Conservation (phyloP, 163 green algal genomes). For the Prototheca wickerhamii region DNA sequence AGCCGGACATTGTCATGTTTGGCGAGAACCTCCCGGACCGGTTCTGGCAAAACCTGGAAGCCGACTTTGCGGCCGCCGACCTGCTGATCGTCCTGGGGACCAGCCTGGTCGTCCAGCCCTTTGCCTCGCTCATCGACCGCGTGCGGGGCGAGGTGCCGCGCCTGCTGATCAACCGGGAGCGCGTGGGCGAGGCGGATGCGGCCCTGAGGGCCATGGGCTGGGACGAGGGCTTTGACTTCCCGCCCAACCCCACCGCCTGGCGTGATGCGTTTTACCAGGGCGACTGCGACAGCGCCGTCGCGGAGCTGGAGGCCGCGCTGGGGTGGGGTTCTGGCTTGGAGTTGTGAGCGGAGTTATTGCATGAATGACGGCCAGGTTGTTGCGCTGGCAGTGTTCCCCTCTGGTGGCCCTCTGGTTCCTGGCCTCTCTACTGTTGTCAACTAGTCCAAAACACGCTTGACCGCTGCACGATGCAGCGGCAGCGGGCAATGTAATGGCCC, state of each 20-base stretch:
- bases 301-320: constrained; percentile 24
- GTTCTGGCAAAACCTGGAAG: constrained; percentile 30
- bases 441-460: not conserved
- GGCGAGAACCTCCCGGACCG: constrained; percentile 62
- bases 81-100: constrained; percentile 83
- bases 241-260: constrained; percentile 2
- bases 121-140: constrained; percentile 54
- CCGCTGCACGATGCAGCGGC: no score
- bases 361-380: no score
- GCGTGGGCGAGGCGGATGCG: constrained; percentile 37
- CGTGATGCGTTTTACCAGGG: constrained; percentile 54
- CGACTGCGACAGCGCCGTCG: constrained; percentile 55
- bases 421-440: no score
- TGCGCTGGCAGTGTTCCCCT: no score
- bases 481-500: no score
- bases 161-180: constrained; percentile 73
- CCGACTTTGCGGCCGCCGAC: constrained; percentile 56
- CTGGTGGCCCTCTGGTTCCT: no score
- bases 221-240: constrained; percentile 38
- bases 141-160: constrained; percentile 39
- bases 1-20: constrained; percentile 87
- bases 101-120: constrained; percentile 71
- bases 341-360: no score
- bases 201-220: constrained; percentile 19
- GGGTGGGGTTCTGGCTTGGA: no score